Conservation (phyloP, 2,329 filamentous ascomycete genomes). For the Chrysosporium queenslandicum region DNA sequence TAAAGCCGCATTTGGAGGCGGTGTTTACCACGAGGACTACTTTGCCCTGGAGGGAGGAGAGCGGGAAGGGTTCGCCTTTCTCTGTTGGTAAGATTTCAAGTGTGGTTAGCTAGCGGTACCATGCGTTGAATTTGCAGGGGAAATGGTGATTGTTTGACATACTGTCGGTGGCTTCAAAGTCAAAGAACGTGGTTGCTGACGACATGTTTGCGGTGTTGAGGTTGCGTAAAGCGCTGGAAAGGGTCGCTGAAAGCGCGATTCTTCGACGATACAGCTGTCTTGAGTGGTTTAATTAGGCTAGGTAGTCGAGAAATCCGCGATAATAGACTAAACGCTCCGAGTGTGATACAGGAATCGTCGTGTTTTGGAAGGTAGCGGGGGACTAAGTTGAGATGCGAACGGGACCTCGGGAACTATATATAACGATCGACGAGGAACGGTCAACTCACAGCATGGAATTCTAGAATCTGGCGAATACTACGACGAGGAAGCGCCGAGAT, state of each 20-base stretch:
- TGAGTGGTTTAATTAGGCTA: not conserved
- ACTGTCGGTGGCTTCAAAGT: constrained; percentile 51
- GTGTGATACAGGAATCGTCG: too few relatives aligned
- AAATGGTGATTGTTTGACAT: constrained; percentile 18
- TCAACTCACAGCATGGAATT: not conserved
- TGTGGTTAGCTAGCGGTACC: not conserved
- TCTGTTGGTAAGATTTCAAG: constrained; percentile 40
- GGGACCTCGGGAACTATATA: not conserved
- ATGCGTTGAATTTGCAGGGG: not conserved
- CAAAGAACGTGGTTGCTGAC: constrained; percentile 40
- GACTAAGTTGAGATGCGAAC: not conserved
- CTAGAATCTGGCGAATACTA: not conserved
- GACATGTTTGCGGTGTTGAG: constrained; percentile 14
- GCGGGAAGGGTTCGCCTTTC: constrained; percentile 60
- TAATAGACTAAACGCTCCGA: not conserved
- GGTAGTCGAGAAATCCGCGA: not conserved
- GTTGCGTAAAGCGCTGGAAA: not conserved
- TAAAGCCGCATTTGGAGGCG: constrained; percentile 97
- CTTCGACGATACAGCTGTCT: not conserved
- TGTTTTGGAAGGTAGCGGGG: too few relatives aligned
- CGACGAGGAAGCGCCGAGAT: not conserved
- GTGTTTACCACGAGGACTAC: constrained; percentile 96
- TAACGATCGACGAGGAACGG: not conserved
- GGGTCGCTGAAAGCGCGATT: not conserved
- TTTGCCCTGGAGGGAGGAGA: constrained; percentile 72